A percentile compares a stretch with the other conserved stretches of the same genome.
phyloP scores from a whole-genome alignment of 2,329 filamentous ascomycete species.

The Paraconiothyrium sp. region DNA sequence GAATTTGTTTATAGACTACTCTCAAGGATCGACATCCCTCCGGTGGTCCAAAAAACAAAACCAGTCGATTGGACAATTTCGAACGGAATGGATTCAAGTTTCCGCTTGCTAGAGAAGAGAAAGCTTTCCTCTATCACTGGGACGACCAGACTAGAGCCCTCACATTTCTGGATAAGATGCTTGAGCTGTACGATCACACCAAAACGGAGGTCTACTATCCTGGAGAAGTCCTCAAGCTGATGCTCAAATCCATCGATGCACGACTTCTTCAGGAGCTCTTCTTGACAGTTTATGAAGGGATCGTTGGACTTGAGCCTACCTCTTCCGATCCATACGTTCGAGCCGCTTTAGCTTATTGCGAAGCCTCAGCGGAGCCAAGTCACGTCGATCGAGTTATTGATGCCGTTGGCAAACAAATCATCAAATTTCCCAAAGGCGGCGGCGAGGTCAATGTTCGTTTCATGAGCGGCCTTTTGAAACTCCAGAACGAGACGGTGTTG shows the following conservation, averaged over 20 bases:
- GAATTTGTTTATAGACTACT: slow-evolving; percentile 41
- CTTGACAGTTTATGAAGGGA: slow-evolving; percentile 42
- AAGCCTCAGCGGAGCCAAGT: slow-evolving; percentile 27
- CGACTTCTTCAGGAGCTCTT: slow-evolving; percentile 28
- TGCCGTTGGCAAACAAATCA: slow-evolving; percentile 29
- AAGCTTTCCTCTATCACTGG: slow-evolving; percentile 34
- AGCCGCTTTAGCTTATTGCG: slow-evolving; percentile 44
- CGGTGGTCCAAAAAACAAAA: slow-evolving; percentile 15
- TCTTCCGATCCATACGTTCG: slow-evolving; percentile 44
- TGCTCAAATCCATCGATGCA: slow-evolving; percentile 35
- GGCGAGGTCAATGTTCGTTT: slow-evolving; percentile 41
- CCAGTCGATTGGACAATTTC: slow-evolving; percentile 28
- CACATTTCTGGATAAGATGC: slow-evolving; percentile 46
- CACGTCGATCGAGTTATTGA: slow-evolving; percentile 33
- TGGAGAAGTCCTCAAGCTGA: slow-evolving; percentile 45
- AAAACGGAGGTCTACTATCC: slow-evolving; percentile 45
- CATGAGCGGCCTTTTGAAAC: slow-evolving; percentile 33
- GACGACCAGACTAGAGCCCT: slow-evolving; percentile 40
- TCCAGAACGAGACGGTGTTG: slow-evolving; percentile 34
- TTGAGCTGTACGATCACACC: slow-evolving; percentile 44
- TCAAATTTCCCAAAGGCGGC: slow-evolving; percentile 29
- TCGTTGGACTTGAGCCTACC: slow-evolving; percentile 33
- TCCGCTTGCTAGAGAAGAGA: slow-evolving; percentile 38
- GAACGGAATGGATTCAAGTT: slow-evolving; percentile 38
- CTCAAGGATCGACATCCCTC: slow-evolving; percentile 38